Conservation (phyloP, 495 filamentous ascomycete species). For the Diplogelasinospora grovesii region DNA sequence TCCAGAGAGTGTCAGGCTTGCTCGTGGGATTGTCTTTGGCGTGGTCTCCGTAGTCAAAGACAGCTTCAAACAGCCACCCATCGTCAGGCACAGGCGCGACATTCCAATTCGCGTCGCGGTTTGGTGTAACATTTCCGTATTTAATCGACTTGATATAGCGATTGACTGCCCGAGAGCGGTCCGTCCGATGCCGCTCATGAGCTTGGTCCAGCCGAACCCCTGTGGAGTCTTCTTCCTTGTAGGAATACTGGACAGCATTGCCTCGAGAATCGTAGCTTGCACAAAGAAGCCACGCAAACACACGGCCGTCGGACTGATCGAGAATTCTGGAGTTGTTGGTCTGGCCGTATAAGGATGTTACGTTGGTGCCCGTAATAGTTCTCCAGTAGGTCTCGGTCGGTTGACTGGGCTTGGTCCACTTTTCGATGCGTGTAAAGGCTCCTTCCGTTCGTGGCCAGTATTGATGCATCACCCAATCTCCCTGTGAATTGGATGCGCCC, state of each 20-base stretch:
- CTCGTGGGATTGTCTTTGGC: neutral
- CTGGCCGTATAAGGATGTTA: neutral
- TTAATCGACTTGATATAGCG: conserved; percentile 1
- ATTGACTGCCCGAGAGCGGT: neutral
- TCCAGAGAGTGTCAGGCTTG: conserved; percentile 11
- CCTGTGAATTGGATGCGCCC: too few relatives aligned
- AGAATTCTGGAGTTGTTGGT: neutral
- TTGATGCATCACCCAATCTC: too few relatives aligned
- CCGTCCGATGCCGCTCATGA: neutral
- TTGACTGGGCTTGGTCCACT: neutral
- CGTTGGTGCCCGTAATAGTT: neutral
- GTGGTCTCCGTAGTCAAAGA: conserved; percentile 38
- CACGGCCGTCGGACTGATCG: neutral
- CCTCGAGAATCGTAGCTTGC: neutral
- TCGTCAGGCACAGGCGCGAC: neutral
- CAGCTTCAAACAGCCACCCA: conserved; percentile 28
- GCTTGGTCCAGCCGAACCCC: neutral
- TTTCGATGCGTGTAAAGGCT: neutral
- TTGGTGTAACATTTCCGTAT: conserved; percentile 3
- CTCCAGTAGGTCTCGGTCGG: conserved; percentile 1
- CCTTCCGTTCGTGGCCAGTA: neutral
- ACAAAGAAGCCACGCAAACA: neutral
- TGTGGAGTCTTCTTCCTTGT: conserved; percentile 1
- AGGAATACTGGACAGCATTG: conserved; percentile 1
- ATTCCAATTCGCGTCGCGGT: neutral